These are phyloP conservation scores for Lasiosphaeria hispida DNA, from an alignment of 495 filamentous ascomycete species.

Conservation along the genomic window DNA sequence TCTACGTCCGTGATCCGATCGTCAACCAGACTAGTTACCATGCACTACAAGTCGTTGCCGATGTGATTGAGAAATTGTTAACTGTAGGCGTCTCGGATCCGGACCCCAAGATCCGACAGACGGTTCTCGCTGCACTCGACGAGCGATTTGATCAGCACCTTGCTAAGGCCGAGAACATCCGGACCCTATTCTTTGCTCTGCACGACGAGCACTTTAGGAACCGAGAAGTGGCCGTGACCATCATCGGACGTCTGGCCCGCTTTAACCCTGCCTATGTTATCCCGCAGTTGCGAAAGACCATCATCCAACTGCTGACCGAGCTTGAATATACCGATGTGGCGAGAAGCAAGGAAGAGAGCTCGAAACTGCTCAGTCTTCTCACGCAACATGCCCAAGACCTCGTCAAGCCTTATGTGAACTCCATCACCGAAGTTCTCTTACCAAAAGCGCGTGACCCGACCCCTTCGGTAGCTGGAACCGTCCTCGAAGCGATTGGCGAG, in stretches of 20 bases:
- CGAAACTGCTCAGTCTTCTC: conserved; percentile 86
- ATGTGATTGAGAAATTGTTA: conserved; percentile 94
- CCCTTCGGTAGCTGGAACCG: conserved; percentile 83
- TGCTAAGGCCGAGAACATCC: conserved; percentile 91
- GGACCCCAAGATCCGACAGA: conserved; percentile 81
- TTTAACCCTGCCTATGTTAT: conserved; percentile 97
- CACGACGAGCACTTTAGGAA: conserved; percentile 92
- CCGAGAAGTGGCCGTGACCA: conserved; percentile 89
- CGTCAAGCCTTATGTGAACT: conserved; percentile 92
- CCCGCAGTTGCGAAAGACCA: conserved; percentile 84
- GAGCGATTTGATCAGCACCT: conserved; percentile 93
- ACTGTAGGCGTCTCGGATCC: conserved; percentile 92
- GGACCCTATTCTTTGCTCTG: conserved; percentile 91
- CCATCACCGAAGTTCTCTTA: conserved; percentile 84
- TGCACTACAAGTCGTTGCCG: conserved; percentile 91
- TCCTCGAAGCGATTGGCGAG: conserved; percentile 90
- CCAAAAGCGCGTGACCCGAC: conserved; percentile 83
- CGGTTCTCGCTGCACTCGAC: conserved; percentile 84
- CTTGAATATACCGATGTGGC: conserved; percentile 93
- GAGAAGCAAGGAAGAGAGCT: conserved; percentile 92
- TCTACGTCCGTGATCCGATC: conserved; percentile 94
- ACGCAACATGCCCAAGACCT: conserved; percentile 86
- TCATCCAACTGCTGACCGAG: conserved; percentile 94
- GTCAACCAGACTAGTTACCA: conserved; percentile 96
- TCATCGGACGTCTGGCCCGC: conserved; percentile 87